Conservation (phyloP, 116 monocot species). For the Papilionanthe hybrid region DNA sequence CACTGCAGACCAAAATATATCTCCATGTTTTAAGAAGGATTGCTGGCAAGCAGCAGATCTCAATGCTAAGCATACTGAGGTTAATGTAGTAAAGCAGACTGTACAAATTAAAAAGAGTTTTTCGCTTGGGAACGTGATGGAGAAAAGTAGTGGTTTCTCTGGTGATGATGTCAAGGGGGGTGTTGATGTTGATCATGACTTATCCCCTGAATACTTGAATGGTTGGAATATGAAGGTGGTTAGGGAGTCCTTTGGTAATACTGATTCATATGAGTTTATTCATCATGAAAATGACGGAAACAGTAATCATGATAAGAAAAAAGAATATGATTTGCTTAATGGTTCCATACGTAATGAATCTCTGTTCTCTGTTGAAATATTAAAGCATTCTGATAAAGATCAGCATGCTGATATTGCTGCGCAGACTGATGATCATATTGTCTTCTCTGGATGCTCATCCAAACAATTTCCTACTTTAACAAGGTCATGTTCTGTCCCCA, state of each 20-base stretch:
- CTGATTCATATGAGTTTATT: conserved; percentile 7
- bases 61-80: conserved; percentile 9
- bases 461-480: conserved; percentile 7
- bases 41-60: conserved; percentile 32
- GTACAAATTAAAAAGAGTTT: conserved; percentile 37
- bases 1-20: background rate
- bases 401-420: conserved; percentile 16
- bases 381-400: conserved; percentile 22
- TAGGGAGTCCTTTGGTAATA: conserved; percentile 7
- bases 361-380: conserved; percentile 26
- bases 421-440: conserved; percentile 11
- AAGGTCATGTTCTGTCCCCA: conserved; percentile 36
- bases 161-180: conserved; percentile 23
- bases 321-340: conserved; percentile 19
- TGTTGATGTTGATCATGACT: conserved; percentile 15
- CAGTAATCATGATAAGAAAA: conserved; percentile 1
- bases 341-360: conserved; percentile 14
- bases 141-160: conserved; percentile 17
- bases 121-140: conserved; percentile 45
- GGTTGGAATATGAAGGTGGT: conserved; percentile 2
- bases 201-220: conserved; percentile 5
- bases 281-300: conserved; percentile 12
- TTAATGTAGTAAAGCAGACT: background rate
- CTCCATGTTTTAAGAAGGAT: conserved; percentile 29
- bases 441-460: background rate